Evolutionary conservation across 1,139 yeast genomes (phyloP), one percentile per base, ranked within the genome.

Genomic region (Yarrowia galli): DNA sequence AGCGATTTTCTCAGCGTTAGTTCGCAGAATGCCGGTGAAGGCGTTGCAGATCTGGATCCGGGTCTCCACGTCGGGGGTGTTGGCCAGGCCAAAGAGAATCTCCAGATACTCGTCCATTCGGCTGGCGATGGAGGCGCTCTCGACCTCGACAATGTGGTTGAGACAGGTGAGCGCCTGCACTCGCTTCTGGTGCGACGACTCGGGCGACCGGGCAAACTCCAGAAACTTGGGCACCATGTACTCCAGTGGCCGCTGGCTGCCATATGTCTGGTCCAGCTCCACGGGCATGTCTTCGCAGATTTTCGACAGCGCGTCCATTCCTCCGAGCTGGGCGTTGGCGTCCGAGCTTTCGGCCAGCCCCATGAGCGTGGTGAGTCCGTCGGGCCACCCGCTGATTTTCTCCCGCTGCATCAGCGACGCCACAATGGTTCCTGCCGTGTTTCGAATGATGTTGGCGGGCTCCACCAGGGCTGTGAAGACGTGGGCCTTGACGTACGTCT

Each of bases 381-480:
- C 85, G 2, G 96, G 92, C 97, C 97, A 92, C 38, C 83, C 82
- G 40, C 80, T 78, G 54, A 91, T 82, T 1, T 97, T 96, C 64
- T 87, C 85, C n/a, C 86, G 81, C 10, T 89, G 83, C 73, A 93
- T 89, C 51, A 95, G 79, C 0, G 97, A 84, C 1, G 98, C 91
- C 67, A 95, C 88, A 67, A 92, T 97, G 75, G 89, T 93, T 58
- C 98, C 97, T 16, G 97, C 88, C 70, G 93, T 91, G 75, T 91
- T 92, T 71, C 97, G 84, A 32, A 93, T 91, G 74, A 91, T 80
- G 22, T 81, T 77, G 70, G 86, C 87, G 0, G 79, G 74, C 68
- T 86, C 90, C 65, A 85, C 77, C 67, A 95, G 82, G 1, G 98
- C 99, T 68, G 83, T 82, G 46, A 91, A 79, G 32, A 92, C 82